These are phyloP conservation scores for Jaltomata sinuosa DNA, from an alignment of 257 asterid species.

Conservation along the genomic window DNA sequence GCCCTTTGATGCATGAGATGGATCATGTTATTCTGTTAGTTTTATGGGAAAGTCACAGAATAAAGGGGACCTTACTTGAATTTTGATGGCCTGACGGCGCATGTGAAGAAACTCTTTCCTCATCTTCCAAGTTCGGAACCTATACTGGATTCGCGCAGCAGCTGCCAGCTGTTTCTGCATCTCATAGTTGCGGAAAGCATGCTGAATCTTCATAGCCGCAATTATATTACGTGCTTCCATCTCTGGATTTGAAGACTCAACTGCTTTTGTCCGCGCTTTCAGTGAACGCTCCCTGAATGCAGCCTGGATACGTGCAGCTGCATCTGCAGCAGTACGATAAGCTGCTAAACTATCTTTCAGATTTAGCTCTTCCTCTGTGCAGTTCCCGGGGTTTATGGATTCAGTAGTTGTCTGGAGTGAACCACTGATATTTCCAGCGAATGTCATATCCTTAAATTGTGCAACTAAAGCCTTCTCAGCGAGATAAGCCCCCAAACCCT, in stretches of 20 bases:
- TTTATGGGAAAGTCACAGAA: neutral
- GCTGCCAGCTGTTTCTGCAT: slow-evolving; percentile 64
- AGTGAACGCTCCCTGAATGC: slow-evolving; percentile 57
- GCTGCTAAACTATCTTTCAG: slow-evolving; percentile 86
- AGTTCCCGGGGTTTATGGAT: slow-evolving; percentile 26
- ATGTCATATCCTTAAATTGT: slow-evolving; percentile 52
- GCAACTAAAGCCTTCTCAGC: slow-evolving; percentile 88
- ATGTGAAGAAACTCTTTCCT: slow-evolving; percentile 72
- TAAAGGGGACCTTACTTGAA: slow-evolving; percentile 48
- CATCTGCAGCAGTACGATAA: slow-evolving; percentile 82
- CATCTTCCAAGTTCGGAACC: slow-evolving; percentile 85
- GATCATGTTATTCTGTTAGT: neutral
- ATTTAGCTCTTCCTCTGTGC: slow-evolving; percentile 55
- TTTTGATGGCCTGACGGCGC: slow-evolving; percentile 75
- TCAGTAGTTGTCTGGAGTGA: slow-evolving; percentile 49
- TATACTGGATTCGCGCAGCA: slow-evolving; percentile 82
- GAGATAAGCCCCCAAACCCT: slow-evolving; percentile 92
- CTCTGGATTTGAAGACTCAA: slow-evolving; percentile 62
- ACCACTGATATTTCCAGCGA: slow-evolving; percentile 68
- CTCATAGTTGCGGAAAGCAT: slow-evolving; percentile 78
- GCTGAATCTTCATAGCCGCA: slow-evolving; percentile 97
- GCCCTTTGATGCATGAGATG: neutral
- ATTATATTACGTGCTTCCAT: slow-evolving; percentile 69
- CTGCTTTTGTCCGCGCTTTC: slow-evolving; percentile 24
- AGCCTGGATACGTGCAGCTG: slow-evolving; percentile 61